Percentiles rank a stretch among this genome's conserved stretches.
Conservation (phyloP, 2,329 filamentous ascomycete species). For the Exophiala dermatitidis region DNA sequence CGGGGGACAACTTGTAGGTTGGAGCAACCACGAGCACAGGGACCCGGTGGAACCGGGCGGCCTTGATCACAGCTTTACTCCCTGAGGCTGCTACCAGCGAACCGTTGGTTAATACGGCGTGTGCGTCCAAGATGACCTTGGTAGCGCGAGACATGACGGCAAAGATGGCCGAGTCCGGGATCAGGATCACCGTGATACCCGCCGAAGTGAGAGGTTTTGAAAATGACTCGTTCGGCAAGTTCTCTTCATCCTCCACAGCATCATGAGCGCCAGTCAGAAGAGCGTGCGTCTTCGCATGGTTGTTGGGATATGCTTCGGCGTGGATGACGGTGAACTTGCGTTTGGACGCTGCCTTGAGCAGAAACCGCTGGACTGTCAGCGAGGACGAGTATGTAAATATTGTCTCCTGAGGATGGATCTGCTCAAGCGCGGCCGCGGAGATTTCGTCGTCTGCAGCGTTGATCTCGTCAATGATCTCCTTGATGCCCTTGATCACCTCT, state of each 20-base stretch:
- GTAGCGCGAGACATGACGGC: constrained; percentile 92
- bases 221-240: constrained; percentile 47
- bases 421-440: constrained; percentile 75
- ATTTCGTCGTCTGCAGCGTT: constrained; percentile 91
- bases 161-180: constrained; percentile 78
- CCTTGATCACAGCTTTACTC: constrained; percentile 73
- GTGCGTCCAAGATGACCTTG: constrained; percentile 86
- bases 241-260: constrained; percentile 37
- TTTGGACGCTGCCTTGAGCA: constrained; percentile 79
- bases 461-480: constrained; percentile 93
- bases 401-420: constrained; percentile 88
- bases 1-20: constrained; percentile 87
- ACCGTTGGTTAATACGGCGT: constrained; percentile 81
- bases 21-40: constrained; percentile 84
- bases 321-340: constrained; percentile 87
- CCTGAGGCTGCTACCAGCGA: constrained; percentile 77
- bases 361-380: constrained; percentile 78
- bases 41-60: constrained; percentile 72
- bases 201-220: constrained; percentile 69
- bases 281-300: constrained; percentile 57
- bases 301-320: constrained; percentile 65
- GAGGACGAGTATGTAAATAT: constrained; percentile 85
- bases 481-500: constrained; percentile 87
- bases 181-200: constrained; percentile 74
- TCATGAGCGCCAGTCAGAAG: constrained; percentile 50